Conservation (phyloP, 2,329 filamentous ascomycete genomes). For the Stemphylium lycopersici region DNA sequence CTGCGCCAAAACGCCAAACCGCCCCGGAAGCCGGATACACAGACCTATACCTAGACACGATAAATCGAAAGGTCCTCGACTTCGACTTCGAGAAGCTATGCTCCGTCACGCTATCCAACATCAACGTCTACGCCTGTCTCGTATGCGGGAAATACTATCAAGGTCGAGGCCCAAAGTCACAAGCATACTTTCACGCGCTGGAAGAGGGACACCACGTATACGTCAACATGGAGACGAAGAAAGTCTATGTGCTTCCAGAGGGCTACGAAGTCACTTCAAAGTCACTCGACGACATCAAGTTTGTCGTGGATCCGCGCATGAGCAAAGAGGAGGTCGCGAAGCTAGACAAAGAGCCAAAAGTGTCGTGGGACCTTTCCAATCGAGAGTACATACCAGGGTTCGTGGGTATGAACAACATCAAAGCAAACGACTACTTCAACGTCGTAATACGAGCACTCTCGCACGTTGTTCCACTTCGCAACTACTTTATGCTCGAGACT, state of each 20-base stretch:
- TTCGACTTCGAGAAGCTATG: slow-evolving; percentile 99
- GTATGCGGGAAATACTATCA: slow-evolving; percentile 99
- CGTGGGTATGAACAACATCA: slow-evolving; percentile 99
- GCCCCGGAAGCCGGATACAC: slow-evolving; percentile 87
- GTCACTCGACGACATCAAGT: slow-evolving; percentile 96
- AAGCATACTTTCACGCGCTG: slow-evolving; percentile 96
- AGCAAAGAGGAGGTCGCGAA: slow-evolving; percentile 78
- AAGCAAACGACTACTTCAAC: slow-evolving; percentile 98
- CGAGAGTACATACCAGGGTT: slow-evolving; percentile 91
- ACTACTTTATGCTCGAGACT: slow-evolving; percentile 89
- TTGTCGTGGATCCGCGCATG: slow-evolving; percentile 90
- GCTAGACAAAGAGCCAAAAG: slow-evolving; percentile 71
- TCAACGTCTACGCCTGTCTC: slow-evolving; percentile 97
- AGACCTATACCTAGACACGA: slow-evolving; percentile 96
- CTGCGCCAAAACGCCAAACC: slow-evolving; percentile 68
- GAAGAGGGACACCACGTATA: slow-evolving; percentile 97
- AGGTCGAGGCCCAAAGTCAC: slow-evolving; percentile 88
- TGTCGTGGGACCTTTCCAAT: slow-evolving; percentile 77
- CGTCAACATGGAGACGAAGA: slow-evolving; percentile 95
- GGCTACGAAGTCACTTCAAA: slow-evolving; percentile 96
- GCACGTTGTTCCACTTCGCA: slow-evolving; percentile 86
- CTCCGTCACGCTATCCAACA: slow-evolving; percentile 93
- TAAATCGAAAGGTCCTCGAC: slow-evolving; percentile 89
- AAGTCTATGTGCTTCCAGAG: slow-evolving; percentile 90
- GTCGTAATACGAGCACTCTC: slow-evolving; percentile 90